These are phyloP conservation scores for Brassica juncea DNA, from an alignment of 345 rosid species.

Conservation along the genomic window DNA sequence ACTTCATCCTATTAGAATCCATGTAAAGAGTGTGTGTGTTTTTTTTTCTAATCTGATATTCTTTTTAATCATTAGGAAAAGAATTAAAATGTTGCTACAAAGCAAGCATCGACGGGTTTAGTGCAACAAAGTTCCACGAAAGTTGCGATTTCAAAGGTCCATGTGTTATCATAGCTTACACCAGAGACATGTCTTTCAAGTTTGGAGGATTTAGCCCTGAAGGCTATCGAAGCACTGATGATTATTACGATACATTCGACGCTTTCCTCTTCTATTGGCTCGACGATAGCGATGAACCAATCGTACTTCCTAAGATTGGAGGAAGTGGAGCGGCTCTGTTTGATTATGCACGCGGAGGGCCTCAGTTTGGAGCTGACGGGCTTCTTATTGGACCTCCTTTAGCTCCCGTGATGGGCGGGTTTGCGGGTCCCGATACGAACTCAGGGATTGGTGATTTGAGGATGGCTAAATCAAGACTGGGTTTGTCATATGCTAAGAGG, in stretches of 20 bases:
- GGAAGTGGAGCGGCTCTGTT: slow-evolving; percentile 91
- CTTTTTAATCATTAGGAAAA: slow-evolving; percentile 44
- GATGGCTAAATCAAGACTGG: slow-evolving; percentile 80
- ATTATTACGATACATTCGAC: slow-evolving; percentile 78
- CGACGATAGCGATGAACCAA: slow-evolving; percentile 42
- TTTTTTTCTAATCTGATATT: neutral
- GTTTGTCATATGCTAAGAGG: slow-evolving; percentile 80
- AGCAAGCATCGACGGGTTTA: slow-evolving; percentile 73
- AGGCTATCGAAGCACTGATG: slow-evolving; percentile 91
- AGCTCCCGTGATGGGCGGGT: slow-evolving; percentile 81
- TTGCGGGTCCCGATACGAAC: slow-evolving; percentile 77
- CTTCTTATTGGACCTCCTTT: slow-evolving; percentile 77
- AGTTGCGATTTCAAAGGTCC: slow-evolving; percentile 90
- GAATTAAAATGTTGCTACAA: slow-evolving; percentile 79
- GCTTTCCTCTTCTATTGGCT: slow-evolving; percentile 84
- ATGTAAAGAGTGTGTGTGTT: neutral
- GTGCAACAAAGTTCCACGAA: slow-evolving; percentile 76
- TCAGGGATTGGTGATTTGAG: slow-evolving; percentile 79
- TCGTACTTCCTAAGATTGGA: slow-evolving; percentile 65
- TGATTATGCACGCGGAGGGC: slow-evolving; percentile 67
- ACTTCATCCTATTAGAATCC: neutral
- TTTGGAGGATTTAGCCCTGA: slow-evolving; percentile 84
- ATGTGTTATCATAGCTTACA: slow-evolving; percentile 80
- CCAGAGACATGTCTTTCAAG: slow-evolving; percentile 60
- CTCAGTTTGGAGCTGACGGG: slow-evolving; percentile 79